Percentiles rank a stretch among this genome's conserved stretches.
Evolutionary conservation across 768 basidiomycete species (phyloP).

Genomic region (Rhizopogon roseolus): DNA sequence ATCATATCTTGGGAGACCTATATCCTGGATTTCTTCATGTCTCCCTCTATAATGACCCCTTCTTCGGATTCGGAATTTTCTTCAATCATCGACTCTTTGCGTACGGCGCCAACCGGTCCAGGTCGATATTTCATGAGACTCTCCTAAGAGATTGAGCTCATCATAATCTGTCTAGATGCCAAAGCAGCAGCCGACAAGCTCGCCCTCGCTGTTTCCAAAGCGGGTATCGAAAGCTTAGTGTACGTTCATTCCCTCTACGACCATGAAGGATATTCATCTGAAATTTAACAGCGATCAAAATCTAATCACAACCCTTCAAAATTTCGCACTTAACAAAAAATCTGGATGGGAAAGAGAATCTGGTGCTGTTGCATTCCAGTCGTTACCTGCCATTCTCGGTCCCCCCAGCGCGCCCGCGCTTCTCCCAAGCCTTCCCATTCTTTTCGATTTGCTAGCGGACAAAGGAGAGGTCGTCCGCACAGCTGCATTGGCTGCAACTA

Average conservation of each 20-base stretch:
- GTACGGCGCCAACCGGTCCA: slow-evolving; percentile 57
- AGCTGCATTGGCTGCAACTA: slow-evolving; percentile 77
- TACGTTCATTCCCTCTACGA: slow-evolving; percentile 27
- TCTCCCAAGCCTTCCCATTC: slow-evolving; percentile 66
- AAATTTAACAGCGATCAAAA: slow-evolving; percentile 45
- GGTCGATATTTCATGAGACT: slow-evolving; percentile 30
- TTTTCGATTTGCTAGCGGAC: slow-evolving; percentile 88
- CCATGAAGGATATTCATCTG: slow-evolving; percentile 10
- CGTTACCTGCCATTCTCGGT: slow-evolving; percentile 67
- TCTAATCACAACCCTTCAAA: slow-evolving; percentile 59
- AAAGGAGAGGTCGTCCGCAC: slow-evolving; percentile 88
- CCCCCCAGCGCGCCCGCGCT: slow-evolving; percentile 67
- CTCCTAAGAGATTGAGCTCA: not conserved
- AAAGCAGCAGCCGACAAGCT: slow-evolving; percentile 80
- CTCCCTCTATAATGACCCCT: slow-evolving; percentile 48
- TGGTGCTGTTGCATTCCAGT: slow-evolving; percentile 75
- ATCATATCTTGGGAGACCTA: not conserved
- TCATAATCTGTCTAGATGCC: slow-evolving; percentile 50
- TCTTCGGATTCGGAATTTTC: slow-evolving; percentile 38
- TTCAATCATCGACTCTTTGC: slow-evolving; percentile 40
- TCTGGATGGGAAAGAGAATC: slow-evolving; percentile 88
- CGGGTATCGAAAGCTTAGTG: slow-evolving; percentile 59
- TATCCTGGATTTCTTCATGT: slow-evolving; percentile 33
- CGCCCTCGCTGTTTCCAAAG: slow-evolving; percentile 64
- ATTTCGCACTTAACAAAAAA: slow-evolving; percentile 78